These are phyloP conservation scores for Pilatotrama ljubarskyi DNA, from an alignment of 768 basidiomycete species.

Conservation along the genomic window DNA sequence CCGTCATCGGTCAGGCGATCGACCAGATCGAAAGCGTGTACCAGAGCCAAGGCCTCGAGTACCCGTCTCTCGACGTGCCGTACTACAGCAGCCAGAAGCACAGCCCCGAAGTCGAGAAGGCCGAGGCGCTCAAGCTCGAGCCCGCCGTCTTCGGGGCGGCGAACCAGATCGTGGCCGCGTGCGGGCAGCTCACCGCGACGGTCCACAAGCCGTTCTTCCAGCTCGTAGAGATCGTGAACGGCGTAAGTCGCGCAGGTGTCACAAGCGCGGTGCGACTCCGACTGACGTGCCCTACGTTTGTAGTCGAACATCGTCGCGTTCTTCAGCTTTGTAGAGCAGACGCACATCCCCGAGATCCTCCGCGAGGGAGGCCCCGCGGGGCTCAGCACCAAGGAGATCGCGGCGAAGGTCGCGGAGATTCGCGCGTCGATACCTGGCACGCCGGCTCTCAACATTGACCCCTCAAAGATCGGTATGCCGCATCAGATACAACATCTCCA, in stretches of 20 bases:
- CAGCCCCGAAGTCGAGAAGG: not conserved
- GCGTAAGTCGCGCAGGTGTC: not conserved
- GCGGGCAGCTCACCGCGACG: slow-evolving; percentile 3
- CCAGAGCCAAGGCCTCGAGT: slow-evolving; percentile 11
- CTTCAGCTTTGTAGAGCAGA: slow-evolving; percentile 10
- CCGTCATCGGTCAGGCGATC: slow-evolving; percentile 64
- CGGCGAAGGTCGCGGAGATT: not conserved
- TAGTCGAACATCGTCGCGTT: slow-evolving; percentile 9
- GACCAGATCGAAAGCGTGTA: slow-evolving; percentile 64
- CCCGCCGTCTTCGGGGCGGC: not conserved
- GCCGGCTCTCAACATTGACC: not conserved
- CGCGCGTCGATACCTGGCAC: slow-evolving; percentile 10
- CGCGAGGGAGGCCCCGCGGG: slow-evolving; percentile 20
- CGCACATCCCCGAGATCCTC: slow-evolving; percentile 18
- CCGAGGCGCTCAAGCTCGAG: slow-evolving; percentile 4
- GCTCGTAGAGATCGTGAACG: slow-evolving; percentile 28
- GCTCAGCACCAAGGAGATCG: not conserved
- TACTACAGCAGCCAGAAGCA: not conserved
- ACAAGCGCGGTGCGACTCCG: not conserved
- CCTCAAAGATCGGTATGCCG: not conserved
- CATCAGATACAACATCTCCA: slow-evolving; percentile 6
- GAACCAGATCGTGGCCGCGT: slow-evolving; percentile 7
- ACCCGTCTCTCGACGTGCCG: slow-evolving; percentile 3
- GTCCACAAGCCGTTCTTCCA: slow-evolving; percentile 3
- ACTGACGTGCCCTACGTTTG: not conserved